Evolutionary conservation across 306 rosid species (phyloP).

Genomic region (Sesbania bispinosa): DNA sequence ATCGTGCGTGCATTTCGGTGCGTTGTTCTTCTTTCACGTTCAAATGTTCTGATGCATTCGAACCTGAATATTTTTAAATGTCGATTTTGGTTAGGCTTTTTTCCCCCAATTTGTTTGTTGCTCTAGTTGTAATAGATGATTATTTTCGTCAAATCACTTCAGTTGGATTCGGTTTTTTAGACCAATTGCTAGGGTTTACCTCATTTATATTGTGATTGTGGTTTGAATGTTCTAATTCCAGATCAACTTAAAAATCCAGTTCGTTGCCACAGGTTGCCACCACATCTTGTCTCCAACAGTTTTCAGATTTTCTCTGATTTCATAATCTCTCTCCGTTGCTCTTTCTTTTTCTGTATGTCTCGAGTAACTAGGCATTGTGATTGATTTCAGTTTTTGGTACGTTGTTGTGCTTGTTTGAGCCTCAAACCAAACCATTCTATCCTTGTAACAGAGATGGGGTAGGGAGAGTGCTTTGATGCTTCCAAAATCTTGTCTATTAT

Average conservation of each 20-base stretch:
- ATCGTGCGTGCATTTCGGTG: not conserved
- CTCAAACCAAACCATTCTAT: no score
- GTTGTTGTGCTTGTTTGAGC: no score
- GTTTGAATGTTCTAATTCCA: not conserved
- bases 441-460: no score
- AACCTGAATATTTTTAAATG: not conserved
- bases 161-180: not conserved
- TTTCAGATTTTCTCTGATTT: no score
- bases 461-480: no score
- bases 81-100: not conserved
- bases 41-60: not conserved
- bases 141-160: not conserved
- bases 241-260: not conserved
- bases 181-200: not conserved
- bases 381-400: no score
- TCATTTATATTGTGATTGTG: not conserved
- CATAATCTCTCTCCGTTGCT: no score
- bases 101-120: not conserved
- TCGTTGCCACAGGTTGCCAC: no score
- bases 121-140: not conserved
- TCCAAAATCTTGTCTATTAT: no score
- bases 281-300: no score
- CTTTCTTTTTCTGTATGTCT: no score
- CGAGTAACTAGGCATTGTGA: no score
- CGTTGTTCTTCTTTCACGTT: not conserved